Percentiles rank a stretch among this genome's conserved stretches.
Conservation (phyloP, 495 filamentous ascomycete species). For the Hypoxylon perforatum region DNA sequence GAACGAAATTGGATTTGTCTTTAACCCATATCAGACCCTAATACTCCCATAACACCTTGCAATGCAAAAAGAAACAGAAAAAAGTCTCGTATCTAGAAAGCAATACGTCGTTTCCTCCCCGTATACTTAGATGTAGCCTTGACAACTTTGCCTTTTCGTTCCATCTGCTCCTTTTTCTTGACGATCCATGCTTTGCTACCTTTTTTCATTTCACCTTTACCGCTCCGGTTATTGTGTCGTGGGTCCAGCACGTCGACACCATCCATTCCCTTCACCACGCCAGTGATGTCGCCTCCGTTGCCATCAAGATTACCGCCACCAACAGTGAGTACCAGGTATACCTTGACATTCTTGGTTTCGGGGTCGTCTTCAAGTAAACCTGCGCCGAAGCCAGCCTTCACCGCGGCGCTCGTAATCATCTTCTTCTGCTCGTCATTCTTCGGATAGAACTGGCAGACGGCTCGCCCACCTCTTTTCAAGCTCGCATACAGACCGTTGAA, state of each 20-base stretch:
- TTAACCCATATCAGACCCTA: background rate
- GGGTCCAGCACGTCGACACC: slow-evolving; percentile 85
- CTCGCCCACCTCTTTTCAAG: slow-evolving; percentile 84
- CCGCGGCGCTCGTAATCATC: slow-evolving; percentile 90
- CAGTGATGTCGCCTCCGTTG: slow-evolving; percentile 80
- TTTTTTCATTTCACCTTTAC: slow-evolving; percentile 70
- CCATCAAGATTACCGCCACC: slow-evolving; percentile 77
- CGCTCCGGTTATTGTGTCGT: slow-evolving; percentile 64
- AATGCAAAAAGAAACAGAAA: slow-evolving; percentile 35
- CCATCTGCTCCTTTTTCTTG: slow-evolving; percentile 96
- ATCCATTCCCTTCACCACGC: slow-evolving; percentile 86
- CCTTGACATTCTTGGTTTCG: slow-evolving; percentile 92
- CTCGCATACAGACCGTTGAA: slow-evolving; percentile 92
- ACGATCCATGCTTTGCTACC: slow-evolving; percentile 91
- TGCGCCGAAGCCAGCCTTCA: slow-evolving; percentile 94
- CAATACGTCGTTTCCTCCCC: slow-evolving; percentile 79
- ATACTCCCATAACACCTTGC: slow-evolving; percentile 36
- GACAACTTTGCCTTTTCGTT: slow-evolving; percentile 91
- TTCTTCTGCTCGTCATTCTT: slow-evolving; percentile 90
- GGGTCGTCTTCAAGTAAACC: slow-evolving; percentile 95
- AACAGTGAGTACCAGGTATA: slow-evolving; percentile 93
- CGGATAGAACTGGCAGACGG: slow-evolving; percentile 97
- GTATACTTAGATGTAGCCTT: slow-evolving; percentile 93
- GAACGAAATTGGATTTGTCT: slow-evolving; percentile 3
- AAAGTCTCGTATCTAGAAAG: slow-evolving; percentile 52